Percentiles rank a stretch among this genome's conserved stretches.
Conservation (phyloP, 2,329 filamentous ascomycete genomes). For the Calonectria ilicicola region DNA sequence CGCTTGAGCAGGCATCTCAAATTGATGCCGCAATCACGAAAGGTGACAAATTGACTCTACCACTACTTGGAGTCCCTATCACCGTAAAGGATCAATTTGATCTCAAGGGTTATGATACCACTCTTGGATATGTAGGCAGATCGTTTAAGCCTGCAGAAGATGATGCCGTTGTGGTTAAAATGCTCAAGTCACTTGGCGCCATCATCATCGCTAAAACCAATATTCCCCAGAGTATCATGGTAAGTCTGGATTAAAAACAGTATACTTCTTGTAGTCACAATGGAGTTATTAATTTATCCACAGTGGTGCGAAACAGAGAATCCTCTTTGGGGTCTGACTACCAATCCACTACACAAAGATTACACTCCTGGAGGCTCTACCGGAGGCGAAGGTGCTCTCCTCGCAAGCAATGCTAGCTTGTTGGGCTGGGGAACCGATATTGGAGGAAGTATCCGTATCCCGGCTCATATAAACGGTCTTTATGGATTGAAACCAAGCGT, state of each 20-base stretch:
- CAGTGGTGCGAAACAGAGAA: constrained; percentile 46
- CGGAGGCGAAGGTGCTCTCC: constrained; percentile 37
- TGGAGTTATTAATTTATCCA: neutral
- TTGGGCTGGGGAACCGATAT: constrained; percentile 42
- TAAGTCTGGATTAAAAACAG: neutral
- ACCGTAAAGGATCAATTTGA: constrained; percentile 71
- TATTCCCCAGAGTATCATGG: constrained; percentile 38
- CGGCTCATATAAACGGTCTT: constrained; percentile 39
- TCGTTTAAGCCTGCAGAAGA: constrained; percentile 61
- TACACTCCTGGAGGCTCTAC: constrained; percentile 45
- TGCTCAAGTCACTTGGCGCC: constrained; percentile 62
- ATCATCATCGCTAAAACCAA: constrained; percentile 66
- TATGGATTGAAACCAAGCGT: constrained; percentile 45
- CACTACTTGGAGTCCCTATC: constrained; percentile 38
- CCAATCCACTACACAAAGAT: constrained; percentile 29
- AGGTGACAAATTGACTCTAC: constrained; percentile 12
- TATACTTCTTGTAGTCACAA: too few species aligned
- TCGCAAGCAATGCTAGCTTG: constrained; percentile 34
- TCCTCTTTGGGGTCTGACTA: constrained; percentile 43
- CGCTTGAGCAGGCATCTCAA: constrained; percentile 24
- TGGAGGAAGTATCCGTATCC: constrained; percentile 44
- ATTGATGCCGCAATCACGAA: constrained; percentile 19
- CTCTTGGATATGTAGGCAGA: constrained; percentile 67
- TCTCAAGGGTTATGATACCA: constrained; percentile 67
- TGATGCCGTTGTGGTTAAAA: constrained; percentile 61